A percentile compares a stretch with the other conserved stretches of the same genome.
These are phyloP conservation scores for Schizophyllum amplum DNA, from an alignment of 1,284 basidiomycete genomes.

Conservation along the genomic window DNA sequence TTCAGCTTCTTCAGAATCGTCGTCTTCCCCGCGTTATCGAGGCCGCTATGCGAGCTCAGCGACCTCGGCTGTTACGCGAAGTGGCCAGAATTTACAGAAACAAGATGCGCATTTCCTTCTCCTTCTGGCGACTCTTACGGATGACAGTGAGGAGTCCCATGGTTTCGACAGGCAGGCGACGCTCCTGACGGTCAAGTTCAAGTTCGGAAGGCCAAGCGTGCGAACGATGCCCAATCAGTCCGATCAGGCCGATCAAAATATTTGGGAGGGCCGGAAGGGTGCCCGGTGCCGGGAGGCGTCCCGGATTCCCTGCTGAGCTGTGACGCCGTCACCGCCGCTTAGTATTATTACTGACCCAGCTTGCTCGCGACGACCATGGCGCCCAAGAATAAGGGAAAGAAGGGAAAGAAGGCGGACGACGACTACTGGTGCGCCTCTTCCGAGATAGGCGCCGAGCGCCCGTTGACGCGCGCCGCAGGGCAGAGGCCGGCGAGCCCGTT, in stretches of 20 bases:
- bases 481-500: constrained; percentile 57
- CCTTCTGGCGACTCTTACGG: constrained; percentile 90
- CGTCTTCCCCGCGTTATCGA: constrained; percentile 99
- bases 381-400: constrained; percentile 86
- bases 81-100: constrained; percentile 65
- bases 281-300: no score
- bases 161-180: not conserved
- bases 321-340: not conserved
- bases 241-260: not conserved
- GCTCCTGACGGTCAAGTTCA: not conserved
- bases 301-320: not conserved
- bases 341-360: not conserved
- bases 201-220: not conserved
- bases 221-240: not conserved
- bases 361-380: constrained; percentile 43
- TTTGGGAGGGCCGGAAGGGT: not conserved
- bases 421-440: constrained; percentile 64
- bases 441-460: not conserved
- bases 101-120: constrained; percentile 92
- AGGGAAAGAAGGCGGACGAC: constrained; percentile 75
- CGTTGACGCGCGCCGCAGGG: constrained; percentile 37
- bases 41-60: constrained; percentile 53
- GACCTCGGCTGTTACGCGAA: constrained; percentile 7
- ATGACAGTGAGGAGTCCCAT: constrained; percentile 97
- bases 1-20: constrained; percentile 95